Base-by-base conservation (phyloP, 768 basidiomycete species). In the Podaxis sp. region DNA sequence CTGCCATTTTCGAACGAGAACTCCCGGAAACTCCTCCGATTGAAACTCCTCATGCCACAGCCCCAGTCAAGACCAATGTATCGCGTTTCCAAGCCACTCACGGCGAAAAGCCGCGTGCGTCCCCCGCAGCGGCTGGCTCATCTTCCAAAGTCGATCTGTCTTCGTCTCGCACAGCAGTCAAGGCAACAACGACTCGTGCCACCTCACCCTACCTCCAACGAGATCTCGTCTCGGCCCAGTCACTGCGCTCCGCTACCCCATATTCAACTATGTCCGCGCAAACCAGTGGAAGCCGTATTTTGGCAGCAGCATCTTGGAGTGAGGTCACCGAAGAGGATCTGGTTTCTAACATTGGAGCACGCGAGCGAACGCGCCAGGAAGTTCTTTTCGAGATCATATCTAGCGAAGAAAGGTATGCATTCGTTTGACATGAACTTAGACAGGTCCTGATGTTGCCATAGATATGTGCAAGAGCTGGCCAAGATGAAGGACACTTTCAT, bases 331-430 rank as follows among this genome's bases (percentile, higher is more conserved):
- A 96, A 72, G 94, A 93, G 60, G 96, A 98, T 74, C 85, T 98
- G 47, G 92, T 98, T 19, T 88, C 89, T 50, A 94, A 98, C 71
- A 80, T 98, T 38, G 93, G 94, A n/a, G 88, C 93, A 50, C 86
- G 93, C 64, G 96, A 98, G 73, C 86, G 96, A 62, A 97, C 96
- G 41, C 85, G 96, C 57, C 96, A 98, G 74, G 96, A 98, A 77
- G 96, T 98, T 5, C 75, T 98, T 27, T 97, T 94, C 80, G 96
- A 98, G 78, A 98, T 98, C 66, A 94, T 98, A 54, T 90, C 91
- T 33, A 94, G 93, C 67, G 96, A 98, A 77, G 94, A 98, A 74
- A 87, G 95, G 93, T 93, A 69, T 55, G 85, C 75, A 25, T 15
- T 43, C 53, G 12, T 43, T 58, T 55, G 15, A 52, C 56, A 9